Percentiles rank a stretch among this genome's conserved stretches.
Conservation (phyloP, 495 filamentous ascomycete genomes). For the Daldinia caldariorum region DNA sequence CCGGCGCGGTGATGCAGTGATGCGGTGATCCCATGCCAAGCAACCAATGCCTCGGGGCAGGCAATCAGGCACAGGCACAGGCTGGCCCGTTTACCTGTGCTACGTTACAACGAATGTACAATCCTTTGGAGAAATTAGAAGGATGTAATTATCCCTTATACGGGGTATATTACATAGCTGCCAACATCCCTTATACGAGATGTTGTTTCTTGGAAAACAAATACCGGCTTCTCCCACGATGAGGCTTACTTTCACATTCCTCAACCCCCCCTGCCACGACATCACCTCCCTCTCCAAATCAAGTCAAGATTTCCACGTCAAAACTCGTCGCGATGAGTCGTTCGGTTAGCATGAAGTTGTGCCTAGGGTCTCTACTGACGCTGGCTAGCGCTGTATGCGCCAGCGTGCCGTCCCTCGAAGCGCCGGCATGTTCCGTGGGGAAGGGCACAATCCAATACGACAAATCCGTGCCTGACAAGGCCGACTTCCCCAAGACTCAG, state of each 20-base stretch:
- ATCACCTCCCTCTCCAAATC: background rate
- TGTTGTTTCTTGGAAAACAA: slow-evolving; percentile 15
- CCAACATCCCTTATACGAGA: slow-evolving; percentile 8
- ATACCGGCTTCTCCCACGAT: slow-evolving; percentile 15
- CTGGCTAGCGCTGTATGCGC: slow-evolving; percentile 19
- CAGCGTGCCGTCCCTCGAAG: slow-evolving; percentile 37
- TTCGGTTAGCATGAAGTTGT: slow-evolving; percentile 23
- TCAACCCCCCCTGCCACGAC: background rate
- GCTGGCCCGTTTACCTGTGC: slow-evolving; percentile 9
- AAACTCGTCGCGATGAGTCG: slow-evolving; percentile 3
- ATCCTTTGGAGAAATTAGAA: slow-evolving; percentile 18
- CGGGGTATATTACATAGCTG: slow-evolving; percentile 30
- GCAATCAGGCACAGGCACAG: slow-evolving; percentile 7
- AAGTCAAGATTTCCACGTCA: background rate
- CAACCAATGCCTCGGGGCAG: slow-evolving; percentile 8
- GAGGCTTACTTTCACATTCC: slow-evolving; percentile 11
- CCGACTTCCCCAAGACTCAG: slow-evolving; percentile 45
- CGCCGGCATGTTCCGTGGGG: slow-evolving; percentile 44
- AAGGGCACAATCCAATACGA: slow-evolving; percentile 44
- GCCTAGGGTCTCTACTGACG: slow-evolving; percentile 16
- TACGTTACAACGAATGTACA: slow-evolving; percentile 32
- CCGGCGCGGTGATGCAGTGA: background rate
- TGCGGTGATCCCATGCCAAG: slow-evolving; percentile 28
- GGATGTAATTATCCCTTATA: slow-evolving; percentile 37
- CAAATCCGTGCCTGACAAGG: slow-evolving; percentile 42